phyloP scores from a whole-genome alignment of 768 basidiomycete genomes.

The Suillus paluster region DNA sequence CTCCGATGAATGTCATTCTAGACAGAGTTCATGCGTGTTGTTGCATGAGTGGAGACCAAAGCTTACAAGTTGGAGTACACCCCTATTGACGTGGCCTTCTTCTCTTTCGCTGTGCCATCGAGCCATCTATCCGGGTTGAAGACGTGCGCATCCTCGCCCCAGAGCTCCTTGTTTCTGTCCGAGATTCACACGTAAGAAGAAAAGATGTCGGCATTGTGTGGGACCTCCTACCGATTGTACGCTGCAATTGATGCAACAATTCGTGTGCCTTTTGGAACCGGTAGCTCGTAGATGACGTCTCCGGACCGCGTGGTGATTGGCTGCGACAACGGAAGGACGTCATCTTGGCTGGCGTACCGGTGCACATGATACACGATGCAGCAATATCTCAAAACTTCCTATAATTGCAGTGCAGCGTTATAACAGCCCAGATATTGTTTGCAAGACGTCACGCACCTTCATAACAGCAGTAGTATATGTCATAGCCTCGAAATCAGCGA shows the following conservation, averaged over 20 bases:
- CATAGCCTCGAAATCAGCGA: slow-evolving; percentile 54
- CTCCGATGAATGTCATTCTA: slow-evolving; percentile 36
- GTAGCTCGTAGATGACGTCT: slow-evolving; percentile 44
- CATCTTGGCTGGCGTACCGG: slow-evolving; percentile 54
- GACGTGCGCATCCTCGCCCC: slow-evolving; percentile 36
- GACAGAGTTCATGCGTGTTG: background rate
- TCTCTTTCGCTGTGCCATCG: slow-evolving; percentile 19
- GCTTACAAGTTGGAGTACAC: slow-evolving; percentile 34
- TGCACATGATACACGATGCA: slow-evolving; percentile 58
- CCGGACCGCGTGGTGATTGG: slow-evolving; percentile 54
- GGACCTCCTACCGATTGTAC: slow-evolving; percentile 51
- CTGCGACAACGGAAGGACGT: slow-evolving; percentile 60
- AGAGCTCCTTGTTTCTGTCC: slow-evolving; percentile 30
- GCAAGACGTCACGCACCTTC: slow-evolving; percentile 36
- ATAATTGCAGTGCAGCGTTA: background rate
- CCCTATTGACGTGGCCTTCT: slow-evolving; percentile 27
- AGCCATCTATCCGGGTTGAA: slow-evolving; percentile 37
- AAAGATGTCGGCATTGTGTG: background rate
- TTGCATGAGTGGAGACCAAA: background rate
- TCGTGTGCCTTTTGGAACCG: slow-evolving; percentile 54
- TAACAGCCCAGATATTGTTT: background rate
- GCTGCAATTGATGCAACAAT: slow-evolving; percentile 56
- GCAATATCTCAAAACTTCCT: slow-evolving; percentile 54
- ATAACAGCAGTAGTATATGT: slow-evolving; percentile 49
- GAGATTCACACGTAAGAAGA: background rate